phyloP scores from a whole-genome alignment of 495 filamentous ascomycete genomes.

The Cercophora samala region DNA sequence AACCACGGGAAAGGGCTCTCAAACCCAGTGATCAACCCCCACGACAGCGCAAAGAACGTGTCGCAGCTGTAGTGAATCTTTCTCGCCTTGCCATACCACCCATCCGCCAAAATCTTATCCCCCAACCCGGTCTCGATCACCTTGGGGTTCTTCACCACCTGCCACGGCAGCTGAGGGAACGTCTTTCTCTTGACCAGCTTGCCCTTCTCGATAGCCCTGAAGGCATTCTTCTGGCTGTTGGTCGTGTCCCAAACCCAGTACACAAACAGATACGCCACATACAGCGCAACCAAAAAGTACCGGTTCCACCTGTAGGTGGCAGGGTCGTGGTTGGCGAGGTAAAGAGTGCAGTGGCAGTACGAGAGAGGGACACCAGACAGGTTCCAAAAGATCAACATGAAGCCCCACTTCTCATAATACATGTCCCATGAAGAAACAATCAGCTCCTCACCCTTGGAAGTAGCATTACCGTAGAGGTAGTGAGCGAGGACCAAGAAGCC shows the following conservation, averaged over 20 bases:
- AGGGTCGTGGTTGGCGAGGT: conserved; percentile 84
- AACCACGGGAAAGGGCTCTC: conserved; percentile 94
- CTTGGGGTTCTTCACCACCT: conserved; percentile 78
- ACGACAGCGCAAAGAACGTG: conserved; percentile 66
- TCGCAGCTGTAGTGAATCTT: conserved; percentile 97
- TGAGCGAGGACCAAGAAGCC: conserved; percentile 88
- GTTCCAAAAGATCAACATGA: conserved; percentile 99
- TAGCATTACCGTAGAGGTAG: conserved; percentile 94
- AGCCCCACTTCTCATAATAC: conserved; percentile 99
- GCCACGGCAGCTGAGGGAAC: conserved; percentile 94
- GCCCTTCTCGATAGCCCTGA: conserved; percentile 77
- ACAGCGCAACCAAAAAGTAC: conserved; percentile 62
- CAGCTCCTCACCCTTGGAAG: conserved; percentile 92
- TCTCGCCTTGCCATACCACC: conserved; percentile 90
- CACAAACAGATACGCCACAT: conserved; percentile 71
- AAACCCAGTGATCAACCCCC: conserved; percentile 61
- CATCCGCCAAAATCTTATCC: conserved; percentile 79
- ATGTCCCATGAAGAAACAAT: conserved; percentile 96
- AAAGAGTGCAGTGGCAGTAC: conserved; percentile 96
- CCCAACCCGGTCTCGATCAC: conserved; percentile 76
- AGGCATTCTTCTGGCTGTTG: conserved; percentile 95
- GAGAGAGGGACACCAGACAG: conserved; percentile 89
- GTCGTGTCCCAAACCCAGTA: conserved; percentile 92
- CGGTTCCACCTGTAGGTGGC: conserved; percentile 76
- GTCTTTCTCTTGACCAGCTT: conserved; percentile 67